Evolutionary conservation across 305 asterid species (phyloP), one percentile per base, ranked within the genome.

Genomic region (Ilex paraguariensis): DNA sequence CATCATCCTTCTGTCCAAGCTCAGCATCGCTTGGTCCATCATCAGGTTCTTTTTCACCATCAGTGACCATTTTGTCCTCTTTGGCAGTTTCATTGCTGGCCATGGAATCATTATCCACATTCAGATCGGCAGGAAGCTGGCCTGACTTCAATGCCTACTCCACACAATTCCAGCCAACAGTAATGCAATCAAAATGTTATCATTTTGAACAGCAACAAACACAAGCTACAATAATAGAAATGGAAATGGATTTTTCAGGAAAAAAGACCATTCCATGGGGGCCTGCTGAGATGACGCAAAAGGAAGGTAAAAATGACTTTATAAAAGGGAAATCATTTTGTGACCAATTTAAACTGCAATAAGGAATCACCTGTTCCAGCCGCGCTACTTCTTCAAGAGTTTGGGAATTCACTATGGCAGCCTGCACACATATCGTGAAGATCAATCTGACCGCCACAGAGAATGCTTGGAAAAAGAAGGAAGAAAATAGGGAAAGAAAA

Each of bases 371-470:
- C 98, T 90, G 93, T 78, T 92, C 98, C 72, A 92, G 98, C 79
- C 95, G 85, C 62, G 98, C 95, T 70, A 92, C 97, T 79, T 92
- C 96, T 78, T 92, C 98, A 57, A 92, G 95, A 65, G 98, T 87
- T 76, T 90, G 96, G 59, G 98, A 82, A 74, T 87, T 92, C 70
- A 84, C 85, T 71, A 92, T 92, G 69, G 98, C 98, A 82, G 98
- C 96, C 96, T 91, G 87, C 84, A 80, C 6, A 62, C 57, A 62
- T 54, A 11, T 6, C 11, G 42, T 36, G 42, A 36, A 36, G 6
- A 36, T 36, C 9, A 36, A 36, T 4, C 6, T 1, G 1, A 36
- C 42, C 6, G 0, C 0, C 42, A 2, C 52, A 46, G 15, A 46
- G 12, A 10, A 11, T 46, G 7, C n/a, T 42, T 16, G 56, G 28